Evolutionary conservation across 257 asterid species (phyloP).

Genomic region (Rubia yunnanensis): DNA sequence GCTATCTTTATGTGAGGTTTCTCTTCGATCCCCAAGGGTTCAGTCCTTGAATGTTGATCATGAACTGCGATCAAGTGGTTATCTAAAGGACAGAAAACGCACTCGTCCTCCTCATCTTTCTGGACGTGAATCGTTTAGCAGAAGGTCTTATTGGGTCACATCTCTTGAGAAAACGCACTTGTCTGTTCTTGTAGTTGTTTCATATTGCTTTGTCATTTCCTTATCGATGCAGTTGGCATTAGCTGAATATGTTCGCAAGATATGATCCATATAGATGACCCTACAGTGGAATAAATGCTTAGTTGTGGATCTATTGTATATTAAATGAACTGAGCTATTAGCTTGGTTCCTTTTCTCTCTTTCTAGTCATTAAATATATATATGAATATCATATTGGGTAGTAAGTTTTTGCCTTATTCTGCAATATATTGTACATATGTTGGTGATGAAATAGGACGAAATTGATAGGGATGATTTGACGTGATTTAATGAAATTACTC

Average conservation of each 20-base stretch:
- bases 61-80: slow-evolving; percentile 20
- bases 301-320: not conserved
- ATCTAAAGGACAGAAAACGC: slow-evolving; percentile 23
- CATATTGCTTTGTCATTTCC: not conserved
- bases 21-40: slow-evolving; percentile 36
- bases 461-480: not conserved
- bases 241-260: not conserved
- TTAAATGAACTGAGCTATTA: slow-evolving; percentile 1
- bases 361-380: not conserved
- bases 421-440: not conserved
- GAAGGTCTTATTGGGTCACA: slow-evolving; percentile 27
- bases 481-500: not conserved
- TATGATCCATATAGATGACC: not conserved
- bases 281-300: not conserved
- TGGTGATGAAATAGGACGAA: not conserved
- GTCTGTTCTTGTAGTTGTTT: not conserved
- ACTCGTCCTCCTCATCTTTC: slow-evolving; percentile 25
- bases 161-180: slow-evolving; percentile 4
- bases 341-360: not conserved
- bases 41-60: slow-evolving; percentile 30
- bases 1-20: slow-evolving; percentile 33
- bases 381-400: not conserved
- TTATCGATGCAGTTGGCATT: too few relatives aligned
- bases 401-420: not conserved
- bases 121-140: slow-evolving; percentile 18